Conservation (phyloP, 768 basidiomycete genomes). For the Pleurotus djamor region DNA sequence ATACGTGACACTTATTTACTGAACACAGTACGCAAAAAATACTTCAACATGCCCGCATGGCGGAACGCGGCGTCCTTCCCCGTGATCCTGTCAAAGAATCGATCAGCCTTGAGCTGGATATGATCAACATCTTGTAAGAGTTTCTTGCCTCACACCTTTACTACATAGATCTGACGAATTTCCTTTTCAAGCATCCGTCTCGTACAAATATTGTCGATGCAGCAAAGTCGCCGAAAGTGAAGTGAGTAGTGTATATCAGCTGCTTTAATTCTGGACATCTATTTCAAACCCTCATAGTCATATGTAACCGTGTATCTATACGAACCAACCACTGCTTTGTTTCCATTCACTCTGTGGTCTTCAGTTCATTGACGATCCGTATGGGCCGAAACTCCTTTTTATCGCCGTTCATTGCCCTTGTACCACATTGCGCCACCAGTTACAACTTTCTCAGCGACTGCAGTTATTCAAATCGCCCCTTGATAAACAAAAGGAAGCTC, state of each 20-base stretch:
- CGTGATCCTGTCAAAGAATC: constrained; percentile 79
- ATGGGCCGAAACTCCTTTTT: too few relatives aligned
- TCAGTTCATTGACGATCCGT: too few relatives aligned
- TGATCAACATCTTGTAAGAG: constrained; percentile 86
- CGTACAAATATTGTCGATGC: constrained; percentile 77
- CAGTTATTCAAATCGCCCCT: too few relatives aligned
- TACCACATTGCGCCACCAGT: too few relatives aligned
- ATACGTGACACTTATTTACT: background rate
- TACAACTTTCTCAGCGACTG: too few relatives aligned
- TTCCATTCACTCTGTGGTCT: too few relatives aligned
- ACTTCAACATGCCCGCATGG: constrained; percentile 70
- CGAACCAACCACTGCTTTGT: too few relatives aligned
- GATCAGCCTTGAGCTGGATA: constrained; percentile 77
- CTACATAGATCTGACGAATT: background rate
- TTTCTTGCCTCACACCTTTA: background rate
- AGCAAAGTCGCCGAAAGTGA: constrained; percentile 54
- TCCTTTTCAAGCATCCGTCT: constrained; percentile 59
- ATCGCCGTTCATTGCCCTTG: too few relatives aligned
- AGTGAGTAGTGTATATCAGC: background rate
- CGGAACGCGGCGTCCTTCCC: constrained; percentile 62
- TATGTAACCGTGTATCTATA: too few relatives aligned
- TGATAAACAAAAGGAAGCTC: too few relatives aligned
- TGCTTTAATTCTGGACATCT: too few relatives aligned
- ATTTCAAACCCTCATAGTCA: too few relatives aligned
- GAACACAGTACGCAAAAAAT: constrained; percentile 77